A percentile compares a stretch with the other conserved stretches of the same genome.
Conservation (phyloP, 148 eudicot species). For the Hydrangea macrophylla region DNA sequence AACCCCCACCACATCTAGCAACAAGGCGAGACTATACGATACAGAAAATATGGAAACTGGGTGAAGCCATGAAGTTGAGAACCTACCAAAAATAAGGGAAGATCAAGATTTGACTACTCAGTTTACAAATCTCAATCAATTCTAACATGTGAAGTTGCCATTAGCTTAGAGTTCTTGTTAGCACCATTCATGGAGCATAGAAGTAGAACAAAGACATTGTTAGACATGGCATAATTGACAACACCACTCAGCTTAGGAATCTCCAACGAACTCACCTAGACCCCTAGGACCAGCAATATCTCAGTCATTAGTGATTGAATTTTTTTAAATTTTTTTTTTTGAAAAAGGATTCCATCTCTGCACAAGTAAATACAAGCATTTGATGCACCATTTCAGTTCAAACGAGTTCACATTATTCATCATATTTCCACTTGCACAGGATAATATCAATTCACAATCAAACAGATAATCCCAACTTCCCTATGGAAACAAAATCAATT, state of each 20-base stretch:
- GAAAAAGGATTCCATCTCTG: neutral
- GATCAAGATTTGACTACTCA: neutral
- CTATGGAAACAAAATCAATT: neutral
- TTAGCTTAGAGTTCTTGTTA: neutral
- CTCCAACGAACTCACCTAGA: neutral
- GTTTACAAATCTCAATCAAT: neutral
- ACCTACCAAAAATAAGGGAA: neutral
- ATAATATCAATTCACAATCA: neutral
- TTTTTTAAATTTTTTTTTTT: no score
- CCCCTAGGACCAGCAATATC: neutral
- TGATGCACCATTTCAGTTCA: neutral
- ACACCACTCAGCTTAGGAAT: neutral
- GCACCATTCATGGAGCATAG: neutral
- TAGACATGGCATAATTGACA: neutral
- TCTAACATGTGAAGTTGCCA: neutral
- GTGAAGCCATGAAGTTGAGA: neutral
- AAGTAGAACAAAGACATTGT: neutral
- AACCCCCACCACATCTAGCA: neutral
- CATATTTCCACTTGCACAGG: neutral
- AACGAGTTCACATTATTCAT: neutral
- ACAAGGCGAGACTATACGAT: neutral
- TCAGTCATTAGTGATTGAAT: no score
- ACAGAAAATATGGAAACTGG: neutral
- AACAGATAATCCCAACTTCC: neutral
- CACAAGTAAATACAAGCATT: neutral